Percentiles rank a stretch among this genome's conserved stretches.
phyloP scores from a whole-genome alignment of 1,284 basidiomycete species.

The Malassezia slooffiae region DNA sequence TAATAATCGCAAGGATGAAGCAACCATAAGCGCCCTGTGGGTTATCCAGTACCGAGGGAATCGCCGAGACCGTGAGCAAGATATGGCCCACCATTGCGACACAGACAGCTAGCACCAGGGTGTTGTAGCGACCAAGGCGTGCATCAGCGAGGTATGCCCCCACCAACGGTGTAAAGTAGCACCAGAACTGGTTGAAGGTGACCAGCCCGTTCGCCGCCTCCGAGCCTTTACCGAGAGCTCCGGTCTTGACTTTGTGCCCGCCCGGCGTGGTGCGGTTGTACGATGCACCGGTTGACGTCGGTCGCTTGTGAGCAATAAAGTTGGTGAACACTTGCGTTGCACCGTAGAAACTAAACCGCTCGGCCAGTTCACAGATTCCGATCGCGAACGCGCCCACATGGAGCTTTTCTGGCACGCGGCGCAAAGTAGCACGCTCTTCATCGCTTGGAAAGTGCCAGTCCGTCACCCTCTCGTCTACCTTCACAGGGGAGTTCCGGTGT shows the following conservation, averaged over 20 bases:
- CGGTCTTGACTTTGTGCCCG: too few species aligned
- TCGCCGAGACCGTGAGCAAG: slow-evolving; percentile 60
- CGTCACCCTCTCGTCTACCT: not conserved
- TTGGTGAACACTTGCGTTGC: slow-evolving; percentile 39
- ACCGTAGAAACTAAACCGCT: slow-evolving; percentile 45
- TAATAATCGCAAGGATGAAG: slow-evolving; percentile 50
- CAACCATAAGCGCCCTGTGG: slow-evolving; percentile 54
- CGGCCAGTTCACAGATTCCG: slow-evolving; percentile 44
- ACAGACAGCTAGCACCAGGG: slow-evolving; percentile 47
- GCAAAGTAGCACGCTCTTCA: slow-evolving; percentile 31
- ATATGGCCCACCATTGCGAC: slow-evolving; percentile 54
- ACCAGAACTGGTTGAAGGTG: slow-evolving; percentile 43
- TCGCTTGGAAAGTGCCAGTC: slow-evolving; percentile 25
- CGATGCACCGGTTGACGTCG: slow-evolving; percentile 26
- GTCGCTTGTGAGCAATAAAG: slow-evolving; percentile 35
- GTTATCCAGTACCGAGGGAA: slow-evolving; percentile 59
- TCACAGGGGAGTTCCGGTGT: too few species aligned
- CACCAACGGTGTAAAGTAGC: slow-evolving; percentile 39
- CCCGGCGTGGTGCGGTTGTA: not conserved
- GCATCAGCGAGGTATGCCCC: slow-evolving; percentile 48
- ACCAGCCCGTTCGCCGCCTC: slow-evolving; percentile 38
- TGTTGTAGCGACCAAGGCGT: slow-evolving; percentile 50
- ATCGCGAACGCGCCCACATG: slow-evolving; percentile 38
- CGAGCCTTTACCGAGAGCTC: slow-evolving; percentile 40
- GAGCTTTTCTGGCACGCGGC: slow-evolving; percentile 39